These are phyloP conservation scores for Boeremia lycopersici DNA, from an alignment of 2,329 filamentous ascomycete genomes.

Conservation along the genomic window DNA sequence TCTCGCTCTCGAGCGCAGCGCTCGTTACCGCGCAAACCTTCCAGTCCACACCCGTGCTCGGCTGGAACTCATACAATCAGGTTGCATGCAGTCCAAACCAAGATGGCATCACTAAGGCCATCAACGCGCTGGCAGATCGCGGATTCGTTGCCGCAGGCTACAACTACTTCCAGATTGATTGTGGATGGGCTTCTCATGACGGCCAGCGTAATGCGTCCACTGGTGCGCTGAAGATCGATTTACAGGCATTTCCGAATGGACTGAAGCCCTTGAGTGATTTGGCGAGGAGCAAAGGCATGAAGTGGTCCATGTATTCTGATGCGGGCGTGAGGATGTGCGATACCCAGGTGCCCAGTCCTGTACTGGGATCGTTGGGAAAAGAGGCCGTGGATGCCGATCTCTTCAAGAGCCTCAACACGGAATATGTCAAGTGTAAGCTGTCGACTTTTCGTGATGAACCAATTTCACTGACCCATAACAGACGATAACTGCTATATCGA, in stretches of 20 bases:
- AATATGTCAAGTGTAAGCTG: slow-evolving; percentile 26
- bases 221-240: slow-evolving; percentile 22
- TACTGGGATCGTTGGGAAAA: slow-evolving; percentile 21
- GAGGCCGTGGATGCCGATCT: slow-evolving; percentile 26
- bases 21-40: slow-evolving; percentile 22
- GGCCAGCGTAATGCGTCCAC: slow-evolving; percentile 23
- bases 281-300: slow-evolving; percentile 30
- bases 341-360: slow-evolving; percentile 21
- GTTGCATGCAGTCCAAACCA: slow-evolving; percentile 23
- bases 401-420: slow-evolving; percentile 28
- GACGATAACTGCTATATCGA: slow-evolving; percentile 30
- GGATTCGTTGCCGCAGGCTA: slow-evolving; percentile 27
- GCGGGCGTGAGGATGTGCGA: slow-evolving; percentile 30
- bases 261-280: slow-evolving; percentile 26
- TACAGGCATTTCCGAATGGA: slow-evolving; percentile 21
- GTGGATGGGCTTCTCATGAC: slow-evolving; percentile 26
- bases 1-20: slow-evolving; percentile 25
- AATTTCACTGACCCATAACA: not conserved
- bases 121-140: slow-evolving; percentile 24
- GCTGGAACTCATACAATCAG: slow-evolving; percentile 30
- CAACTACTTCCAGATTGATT: slow-evolving; percentile 29
- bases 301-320: slow-evolving; percentile 32
- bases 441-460: not conserved
- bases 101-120: slow-evolving; percentile 23
- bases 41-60: slow-evolving; percentile 25